Conservation (phyloP, 2,329 filamentous ascomycete genomes). For the Trichophaea hybrida region DNA sequence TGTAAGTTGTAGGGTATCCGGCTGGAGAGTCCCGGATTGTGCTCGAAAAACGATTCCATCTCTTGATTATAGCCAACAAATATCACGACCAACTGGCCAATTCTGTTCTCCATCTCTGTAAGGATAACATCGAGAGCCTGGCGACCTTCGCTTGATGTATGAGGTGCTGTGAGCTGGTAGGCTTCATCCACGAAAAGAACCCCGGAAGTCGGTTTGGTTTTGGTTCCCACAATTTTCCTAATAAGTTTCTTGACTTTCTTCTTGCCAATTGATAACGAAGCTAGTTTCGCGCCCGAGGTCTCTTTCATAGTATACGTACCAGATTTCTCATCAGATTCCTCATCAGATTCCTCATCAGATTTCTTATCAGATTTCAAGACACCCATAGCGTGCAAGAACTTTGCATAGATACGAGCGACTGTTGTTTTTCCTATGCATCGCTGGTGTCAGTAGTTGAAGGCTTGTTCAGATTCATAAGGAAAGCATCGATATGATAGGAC, state of each 20-base stretch:
- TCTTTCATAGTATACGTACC: constrained; percentile 45
- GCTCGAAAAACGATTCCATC: constrained; percentile 63
- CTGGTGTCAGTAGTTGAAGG: neutral
- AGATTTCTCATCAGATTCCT: too few relatives aligned
- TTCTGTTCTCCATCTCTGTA: constrained; percentile 56
- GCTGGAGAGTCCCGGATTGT: constrained; percentile 57
- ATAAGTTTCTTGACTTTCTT: constrained; percentile 38
- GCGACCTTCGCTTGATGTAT: constrained; percentile 36
- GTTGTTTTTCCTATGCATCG: constrained; percentile 53
- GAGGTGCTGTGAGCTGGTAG: constrained; percentile 47
- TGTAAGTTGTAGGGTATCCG: constrained; percentile 51
- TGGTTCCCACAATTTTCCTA: constrained; percentile 41
- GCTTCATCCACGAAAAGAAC: constrained; percentile 67
- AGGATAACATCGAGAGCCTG: constrained; percentile 57
- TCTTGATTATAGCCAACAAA: constrained; percentile 58
- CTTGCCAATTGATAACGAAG: constrained; percentile 45
- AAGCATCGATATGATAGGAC: constrained; percentile 11
- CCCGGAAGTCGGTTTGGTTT: constrained; percentile 42
- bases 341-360: too few relatives aligned
- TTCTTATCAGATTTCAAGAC: constrained; percentile 47
- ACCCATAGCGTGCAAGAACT: constrained; percentile 48
- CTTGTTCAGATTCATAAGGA: neutral
- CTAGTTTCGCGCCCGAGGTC: constrained; percentile 52
- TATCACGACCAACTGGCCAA: constrained; percentile 55
- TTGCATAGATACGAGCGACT: constrained; percentile 54